phyloP scores from a whole-genome alignment of 164 flowering plant genomes.

The Cinnamomum micranthum region DNA sequence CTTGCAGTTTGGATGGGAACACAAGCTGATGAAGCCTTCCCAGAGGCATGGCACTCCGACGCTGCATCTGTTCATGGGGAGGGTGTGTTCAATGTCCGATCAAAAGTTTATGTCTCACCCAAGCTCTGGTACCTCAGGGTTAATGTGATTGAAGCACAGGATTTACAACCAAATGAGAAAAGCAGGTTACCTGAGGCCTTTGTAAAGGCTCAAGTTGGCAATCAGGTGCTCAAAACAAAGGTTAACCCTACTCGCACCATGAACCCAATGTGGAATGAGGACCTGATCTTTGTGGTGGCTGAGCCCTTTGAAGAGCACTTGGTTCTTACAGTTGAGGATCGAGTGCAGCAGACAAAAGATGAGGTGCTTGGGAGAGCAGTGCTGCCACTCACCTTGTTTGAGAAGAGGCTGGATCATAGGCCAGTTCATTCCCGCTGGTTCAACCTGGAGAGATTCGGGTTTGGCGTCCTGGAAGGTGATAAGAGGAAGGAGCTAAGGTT shows the following conservation, averaged over 20 bases:
- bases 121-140: conserved; percentile 52
- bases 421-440: conserved; percentile 31
- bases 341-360: conserved; percentile 21
- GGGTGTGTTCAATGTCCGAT: conserved; percentile 24
- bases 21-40: conserved; percentile 46
- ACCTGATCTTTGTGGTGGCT: conserved; percentile 43
- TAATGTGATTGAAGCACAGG: conserved; percentile 48
- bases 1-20: conserved; percentile 60
- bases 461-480: conserved; percentile 10
- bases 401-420: conserved; percentile 26
- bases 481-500: conserved; percentile 19
- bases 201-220: conserved; percentile 33
- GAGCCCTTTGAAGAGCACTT: conserved; percentile 54
- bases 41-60: conserved; percentile 23
- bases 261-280: conserved; percentile 51
- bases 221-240: conserved; percentile 24
- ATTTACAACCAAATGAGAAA: conserved; percentile 22
- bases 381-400: conserved; percentile 26
- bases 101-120: conserved; percentile 52
- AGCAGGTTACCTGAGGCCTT: conserved; percentile 22
- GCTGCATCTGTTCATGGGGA: conserved; percentile 18
- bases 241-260: conserved; percentile 15
- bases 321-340: conserved; percentile 38
- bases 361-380: conserved; percentile 29
- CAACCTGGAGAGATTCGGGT: conserved; percentile 29